Evolutionary conservation across 345 rosid genomes (phyloP), one percentile per base, ranked within the genome.

Genomic region (Hibiscus trionum): DNA sequence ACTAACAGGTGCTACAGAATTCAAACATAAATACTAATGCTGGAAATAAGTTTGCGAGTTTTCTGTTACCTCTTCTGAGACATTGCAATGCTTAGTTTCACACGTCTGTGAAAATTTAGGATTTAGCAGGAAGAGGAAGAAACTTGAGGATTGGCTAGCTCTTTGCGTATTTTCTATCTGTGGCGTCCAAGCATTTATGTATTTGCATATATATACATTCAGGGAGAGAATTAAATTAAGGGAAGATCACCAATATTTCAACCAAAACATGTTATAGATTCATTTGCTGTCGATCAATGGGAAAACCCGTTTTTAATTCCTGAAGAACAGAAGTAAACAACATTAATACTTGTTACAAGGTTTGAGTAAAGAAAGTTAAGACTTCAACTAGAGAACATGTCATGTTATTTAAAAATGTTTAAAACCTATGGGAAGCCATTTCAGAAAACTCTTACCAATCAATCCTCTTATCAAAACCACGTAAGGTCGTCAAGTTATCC

Each of bases 1-100:
- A 63, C 52, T 39, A 17, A 42, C 5, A 61, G 16, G 31, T 65
- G 27, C 29, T 62, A 60, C 47, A n/a, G 17, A 62, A 62, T 16
- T 35, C 47, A 7, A 33, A n/a, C 46, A 57, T 57, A 8, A 1
- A 58, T 58, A 58, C 5, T 19, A n/a, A 24, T 63, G 12, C 9
- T 19, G 16, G 46, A 24, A 12, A 14, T 24, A 7, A 46, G 17
- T 33, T 17, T 66, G 11, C 4, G 12, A 47, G 4, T 66, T 46
- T 14, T 16, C 46, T 46, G 12, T 47, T 67, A 67, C 71, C 71
- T 67, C 33, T 49, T 67, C 58, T 49, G 71, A 49, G 58, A 7
- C 59, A 50, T 68, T n/a, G 71, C 71, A 24, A 50, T 50, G 59
- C 71, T 50, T 7, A n/a, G 14, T 66, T 49, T 50, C 5, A 19